Percentiles rank a stretch among this genome's conserved stretches.
Evolutionary conservation across 768 basidiomycete species (phyloP).

Genomic region (Rhodotorula toruloides): DNA sequence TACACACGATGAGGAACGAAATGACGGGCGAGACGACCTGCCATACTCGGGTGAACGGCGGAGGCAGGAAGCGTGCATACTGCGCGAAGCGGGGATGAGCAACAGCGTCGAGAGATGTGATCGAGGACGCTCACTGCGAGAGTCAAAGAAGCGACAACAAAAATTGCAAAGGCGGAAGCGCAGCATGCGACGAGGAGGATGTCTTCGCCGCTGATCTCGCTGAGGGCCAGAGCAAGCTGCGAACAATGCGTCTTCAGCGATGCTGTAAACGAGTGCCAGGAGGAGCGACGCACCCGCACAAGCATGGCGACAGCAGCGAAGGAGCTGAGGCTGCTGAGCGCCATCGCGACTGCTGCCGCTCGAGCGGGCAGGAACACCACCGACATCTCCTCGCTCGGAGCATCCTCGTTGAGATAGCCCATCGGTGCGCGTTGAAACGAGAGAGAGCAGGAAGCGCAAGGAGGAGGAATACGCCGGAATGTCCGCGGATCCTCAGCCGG

Average conservation of each 20-base stretch:
- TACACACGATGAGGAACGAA: not conserved
- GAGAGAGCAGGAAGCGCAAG: not conserved
- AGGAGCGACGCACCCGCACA: not conserved
- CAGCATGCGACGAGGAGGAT: not conserved
- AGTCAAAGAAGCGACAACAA: no score
- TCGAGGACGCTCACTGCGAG: not conserved
- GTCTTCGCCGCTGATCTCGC: not conserved
- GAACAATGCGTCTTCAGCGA: not conserved
- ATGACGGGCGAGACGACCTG: not conserved
- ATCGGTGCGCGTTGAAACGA: not conserved
- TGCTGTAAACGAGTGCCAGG: not conserved
- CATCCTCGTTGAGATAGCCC: not conserved
- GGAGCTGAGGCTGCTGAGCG: not conserved
- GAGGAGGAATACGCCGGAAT: not conserved
- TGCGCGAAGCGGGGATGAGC: not conserved
- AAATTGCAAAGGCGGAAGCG: not conserved
- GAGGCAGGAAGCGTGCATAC: constrained; percentile 9
- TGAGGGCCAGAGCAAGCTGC: not conserved
- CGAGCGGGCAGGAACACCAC: not conserved
- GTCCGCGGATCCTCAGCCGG: no score
- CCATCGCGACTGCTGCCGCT: not conserved
- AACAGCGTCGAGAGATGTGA: no score
- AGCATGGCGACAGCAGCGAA: not conserved
- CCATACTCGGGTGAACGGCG: not conserved
- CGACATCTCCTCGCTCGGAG: no score